Conservation (phyloP, 2,329 filamentous ascomycete genomes). For the Cytospora leucostoma region DNA sequence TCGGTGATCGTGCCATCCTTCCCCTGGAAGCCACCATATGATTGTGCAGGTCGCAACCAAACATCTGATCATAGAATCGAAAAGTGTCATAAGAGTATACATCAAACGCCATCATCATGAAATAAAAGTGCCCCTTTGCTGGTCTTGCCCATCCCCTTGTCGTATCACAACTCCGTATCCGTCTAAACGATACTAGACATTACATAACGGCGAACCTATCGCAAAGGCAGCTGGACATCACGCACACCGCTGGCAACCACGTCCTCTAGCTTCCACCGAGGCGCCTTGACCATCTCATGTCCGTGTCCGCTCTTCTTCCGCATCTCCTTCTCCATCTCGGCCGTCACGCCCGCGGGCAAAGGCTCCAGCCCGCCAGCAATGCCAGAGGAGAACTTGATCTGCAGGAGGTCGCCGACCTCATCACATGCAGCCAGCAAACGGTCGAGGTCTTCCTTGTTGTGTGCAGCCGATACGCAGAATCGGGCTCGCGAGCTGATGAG, state of each 20-base stretch:
- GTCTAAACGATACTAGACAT: conserved; percentile 25
- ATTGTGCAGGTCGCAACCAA: conserved; percentile 12
- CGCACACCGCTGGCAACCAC: conserved; percentile 73
- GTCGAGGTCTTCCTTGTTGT: conserved; percentile 98
- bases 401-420: conserved; percentile 86
- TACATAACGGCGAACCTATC: conserved; percentile 45
- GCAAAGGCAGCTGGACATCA: conserved; percentile 72
- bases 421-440: conserved; percentile 86
- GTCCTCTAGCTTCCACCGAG: conserved; percentile 83
- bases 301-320: conserved; percentile 62
- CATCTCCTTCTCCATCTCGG: conserved; percentile 73
- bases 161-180: conserved; percentile 10
- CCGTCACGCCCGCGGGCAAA: conserved; percentile 68
- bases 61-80: conserved; percentile 18
- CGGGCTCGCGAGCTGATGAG: conserved; percentile 92
- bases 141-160: conserved; percentile 2
- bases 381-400: conserved; percentile 96
- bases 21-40: conserved; percentile 1
- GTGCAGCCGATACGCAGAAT: conserved; percentile 92
- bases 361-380: conserved; percentile 85
- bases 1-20: not conserved
- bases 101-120: conserved; percentile 23
- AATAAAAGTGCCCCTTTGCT: conserved; percentile 3
- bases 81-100: conserved; percentile 17
- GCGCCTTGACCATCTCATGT: conserved; percentile 72